Evolutionary conservation across 495 filamentous ascomycete species (phyloP).

Genomic region (Penicillium paxilli): DNA sequence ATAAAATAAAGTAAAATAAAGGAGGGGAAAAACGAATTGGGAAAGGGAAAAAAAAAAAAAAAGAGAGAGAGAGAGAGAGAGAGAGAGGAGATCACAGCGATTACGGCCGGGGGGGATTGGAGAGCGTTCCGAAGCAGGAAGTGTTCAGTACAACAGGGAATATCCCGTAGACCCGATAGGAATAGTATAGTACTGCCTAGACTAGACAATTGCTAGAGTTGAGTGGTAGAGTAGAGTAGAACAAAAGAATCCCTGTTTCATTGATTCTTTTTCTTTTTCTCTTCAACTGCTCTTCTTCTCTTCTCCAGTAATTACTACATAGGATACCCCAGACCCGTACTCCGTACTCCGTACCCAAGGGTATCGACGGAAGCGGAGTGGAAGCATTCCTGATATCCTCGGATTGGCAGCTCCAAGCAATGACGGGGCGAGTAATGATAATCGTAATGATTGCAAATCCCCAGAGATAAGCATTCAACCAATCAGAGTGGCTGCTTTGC

Average conservation of each 20-base stretch:
- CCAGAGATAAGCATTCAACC: constrained; percentile 39
- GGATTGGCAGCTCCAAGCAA: background rate
- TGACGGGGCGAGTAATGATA: constrained; percentile 23
- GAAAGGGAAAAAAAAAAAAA: constrained; percentile 27
- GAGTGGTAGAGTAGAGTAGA: too few species aligned
- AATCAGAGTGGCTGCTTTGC: constrained; percentile 36
- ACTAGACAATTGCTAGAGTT: too few species aligned
- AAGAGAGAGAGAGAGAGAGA: background rate
- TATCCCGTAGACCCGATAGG: too few species aligned
- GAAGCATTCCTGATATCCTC: constrained; percentile 13
- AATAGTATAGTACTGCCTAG: too few species aligned
- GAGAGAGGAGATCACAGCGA: constrained; percentile 24
- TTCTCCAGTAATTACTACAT: background rate
- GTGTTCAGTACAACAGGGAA: too few species aligned
- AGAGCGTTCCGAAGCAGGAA: constrained; percentile 15
- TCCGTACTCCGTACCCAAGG: background rate
- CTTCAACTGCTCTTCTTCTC: too few species aligned
- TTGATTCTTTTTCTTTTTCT: too few species aligned
- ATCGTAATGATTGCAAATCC: constrained; percentile 32
- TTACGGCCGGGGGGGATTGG: constrained; percentile 34
- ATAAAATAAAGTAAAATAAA: constrained; percentile 21
- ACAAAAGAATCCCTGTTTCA: too few species aligned
- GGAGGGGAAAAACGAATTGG: constrained; percentile 20
- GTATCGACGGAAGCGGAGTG: constrained; percentile 14
- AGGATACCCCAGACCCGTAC: background rate